Conservation (phyloP, 1,284 basidiomycete species). For the Sphaerobolus stellatus region DNA sequence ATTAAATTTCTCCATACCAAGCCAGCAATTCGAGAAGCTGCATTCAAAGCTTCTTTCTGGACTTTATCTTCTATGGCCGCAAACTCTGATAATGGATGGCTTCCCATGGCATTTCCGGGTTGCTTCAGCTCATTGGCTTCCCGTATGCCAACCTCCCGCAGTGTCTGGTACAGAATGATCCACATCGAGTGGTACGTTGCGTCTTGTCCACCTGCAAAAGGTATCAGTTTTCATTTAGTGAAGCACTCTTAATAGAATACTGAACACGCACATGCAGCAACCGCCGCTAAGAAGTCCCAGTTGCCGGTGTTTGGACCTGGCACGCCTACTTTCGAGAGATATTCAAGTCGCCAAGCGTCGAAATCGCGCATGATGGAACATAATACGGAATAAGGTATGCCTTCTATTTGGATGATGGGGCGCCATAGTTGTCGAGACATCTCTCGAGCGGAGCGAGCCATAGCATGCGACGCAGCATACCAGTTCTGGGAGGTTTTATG, state of each 20-base stretch:
- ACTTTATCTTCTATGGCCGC: constrained; percentile 68
- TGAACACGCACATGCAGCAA: constrained; percentile 59
- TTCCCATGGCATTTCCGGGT: constrained; percentile 34
- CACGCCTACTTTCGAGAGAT: constrained; percentile 78
- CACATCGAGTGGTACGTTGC: constrained; percentile 90
- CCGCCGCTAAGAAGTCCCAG: constrained; percentile 88
- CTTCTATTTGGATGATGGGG: constrained; percentile 70
- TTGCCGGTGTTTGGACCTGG: constrained; percentile 78
- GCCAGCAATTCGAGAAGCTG: constrained; percentile 82
- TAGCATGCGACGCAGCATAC: constrained; percentile 64
- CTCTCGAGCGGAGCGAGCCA: constrained; percentile 76
- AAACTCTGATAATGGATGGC: constrained; percentile 38
- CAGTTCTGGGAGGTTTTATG: constrained; percentile 25
- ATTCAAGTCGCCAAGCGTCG: constrained; percentile 72
- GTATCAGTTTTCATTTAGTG: not conserved
- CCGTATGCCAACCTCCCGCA: constrained; percentile 82
- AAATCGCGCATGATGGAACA: constrained; percentile 60
- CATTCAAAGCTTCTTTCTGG: constrained; percentile 77
- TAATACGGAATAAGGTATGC: constrained; percentile 69
- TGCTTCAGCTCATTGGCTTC: constrained; percentile 57
- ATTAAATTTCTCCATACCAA: constrained; percentile 48
- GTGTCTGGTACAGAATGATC: constrained; percentile 72
- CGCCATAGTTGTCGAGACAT: constrained; percentile 79
- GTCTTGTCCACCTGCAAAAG: constrained; percentile 67
- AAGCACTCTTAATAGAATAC: constrained; percentile 16